phyloP scores from a whole-genome alignment of 2,329 filamentous ascomycete genomes.

The Colletotrichum euphorbiae region DNA sequence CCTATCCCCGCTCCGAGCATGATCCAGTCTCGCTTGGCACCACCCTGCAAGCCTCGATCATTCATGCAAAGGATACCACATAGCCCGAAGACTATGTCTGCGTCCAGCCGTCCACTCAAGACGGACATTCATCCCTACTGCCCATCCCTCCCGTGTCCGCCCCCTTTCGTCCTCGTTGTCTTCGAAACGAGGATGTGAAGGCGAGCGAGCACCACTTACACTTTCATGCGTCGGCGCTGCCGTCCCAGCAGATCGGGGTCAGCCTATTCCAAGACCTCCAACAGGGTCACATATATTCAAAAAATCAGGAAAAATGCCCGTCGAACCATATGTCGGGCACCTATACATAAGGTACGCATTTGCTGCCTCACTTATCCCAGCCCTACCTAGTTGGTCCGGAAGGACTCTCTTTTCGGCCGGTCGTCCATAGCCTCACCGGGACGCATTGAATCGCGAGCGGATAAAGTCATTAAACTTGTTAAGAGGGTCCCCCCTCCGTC shows the following conservation, averaged over 20 bases:
- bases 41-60: conserved; percentile 9
- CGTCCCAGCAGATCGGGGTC: conserved; percentile 20
- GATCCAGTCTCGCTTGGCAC: conserved; percentile 13
- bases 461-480: conserved; percentile 16
- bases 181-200: conserved; percentile 7
- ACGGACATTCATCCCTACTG: conserved; percentile 21
- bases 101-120: background rate
- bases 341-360: conserved; percentile 25
- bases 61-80: conserved; percentile 27
- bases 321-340: conserved; percentile 35
- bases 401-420: conserved; percentile 13
- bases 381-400: background rate
- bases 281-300: background rate
- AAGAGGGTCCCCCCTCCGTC: background rate
- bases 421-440: conserved; percentile 10
- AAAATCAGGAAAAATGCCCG: conserved; percentile 20
- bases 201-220: conserved; percentile 31
- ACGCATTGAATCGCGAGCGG: conserved; percentile 16
- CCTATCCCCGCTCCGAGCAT: conserved; percentile 8
- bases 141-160: conserved; percentile 16
- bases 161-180: conserved; percentile 10
- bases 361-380: conserved; percentile 8
- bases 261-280: conserved; percentile 19
- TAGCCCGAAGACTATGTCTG: background rate
- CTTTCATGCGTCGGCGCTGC: conserved; percentile 32